Evolutionary conservation across 352 stramenopile species (phyloP).

Genomic region (Globisporangium yorkense): DNA sequence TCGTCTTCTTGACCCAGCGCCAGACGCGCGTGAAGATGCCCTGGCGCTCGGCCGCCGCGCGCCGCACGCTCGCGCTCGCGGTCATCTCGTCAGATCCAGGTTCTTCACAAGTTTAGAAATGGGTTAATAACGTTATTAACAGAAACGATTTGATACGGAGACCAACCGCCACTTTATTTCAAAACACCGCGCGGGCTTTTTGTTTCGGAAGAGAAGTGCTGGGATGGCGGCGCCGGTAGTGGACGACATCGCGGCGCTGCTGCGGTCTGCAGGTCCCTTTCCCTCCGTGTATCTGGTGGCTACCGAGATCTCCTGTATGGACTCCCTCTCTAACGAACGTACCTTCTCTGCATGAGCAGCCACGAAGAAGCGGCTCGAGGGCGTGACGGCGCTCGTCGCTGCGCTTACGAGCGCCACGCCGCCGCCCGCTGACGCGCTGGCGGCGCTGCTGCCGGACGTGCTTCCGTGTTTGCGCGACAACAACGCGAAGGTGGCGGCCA

Average conservation of each 20-base stretch:
- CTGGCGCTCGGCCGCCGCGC: conserved; percentile 48
- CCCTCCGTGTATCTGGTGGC: background rate
- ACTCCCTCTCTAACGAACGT: background rate
- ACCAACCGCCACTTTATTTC: background rate
- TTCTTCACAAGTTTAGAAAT: background rate
- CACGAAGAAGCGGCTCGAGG: conserved; percentile 77
- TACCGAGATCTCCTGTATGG: background rate
- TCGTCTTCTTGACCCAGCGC: conserved; percentile 65
- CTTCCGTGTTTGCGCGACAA: conserved; percentile 73
- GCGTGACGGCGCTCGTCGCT: conserved; percentile 47
- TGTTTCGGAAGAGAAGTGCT: conserved; percentile 5
- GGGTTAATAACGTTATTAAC: background rate
- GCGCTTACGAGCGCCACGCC: conserved; percentile 14
- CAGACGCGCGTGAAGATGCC: conserved; percentile 49
- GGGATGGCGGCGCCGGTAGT: conserved; percentile 16
- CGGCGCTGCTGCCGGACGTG: conserved; percentile 41
- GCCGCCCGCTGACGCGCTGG: conserved; percentile 27
- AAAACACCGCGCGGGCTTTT: conserved; percentile 5
- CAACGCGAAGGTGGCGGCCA: conserved; percentile 76
- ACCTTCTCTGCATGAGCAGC: conserved; percentile 20
- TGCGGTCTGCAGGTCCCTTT: conserved; percentile 48
- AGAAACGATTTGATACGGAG: too few relatives aligned
- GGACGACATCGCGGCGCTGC: conserved; percentile 49
- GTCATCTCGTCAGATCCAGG: conserved; percentile 26
- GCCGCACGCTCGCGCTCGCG: conserved; percentile 44